These are phyloP conservation scores for Cladosporium sp. DNA, from an alignment of 2,329 filamentous ascomycete genomes.

Conservation along the genomic window DNA sequence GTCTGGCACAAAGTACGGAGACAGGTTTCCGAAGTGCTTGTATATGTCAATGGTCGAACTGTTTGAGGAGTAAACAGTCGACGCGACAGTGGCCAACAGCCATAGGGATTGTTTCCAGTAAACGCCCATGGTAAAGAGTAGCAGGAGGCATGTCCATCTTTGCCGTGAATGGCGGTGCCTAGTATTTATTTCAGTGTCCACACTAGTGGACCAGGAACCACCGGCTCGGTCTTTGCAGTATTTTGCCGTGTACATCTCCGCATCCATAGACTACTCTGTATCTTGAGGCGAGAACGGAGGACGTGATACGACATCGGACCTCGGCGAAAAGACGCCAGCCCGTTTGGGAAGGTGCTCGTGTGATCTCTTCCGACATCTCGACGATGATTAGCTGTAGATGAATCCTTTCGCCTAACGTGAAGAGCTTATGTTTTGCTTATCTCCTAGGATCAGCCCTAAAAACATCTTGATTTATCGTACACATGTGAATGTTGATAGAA, in stretches of 20 bases:
- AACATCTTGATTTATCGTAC: neutral
- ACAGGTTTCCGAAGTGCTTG: constrained; percentile 4
- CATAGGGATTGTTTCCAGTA: constrained; percentile 4
- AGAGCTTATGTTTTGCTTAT: constrained; percentile 10
- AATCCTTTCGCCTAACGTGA: neutral
- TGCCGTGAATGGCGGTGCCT: neutral
- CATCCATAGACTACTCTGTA: neutral
- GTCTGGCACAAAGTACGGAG: constrained; percentile 8
- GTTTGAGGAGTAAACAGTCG: neutral
- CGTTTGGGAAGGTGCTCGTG: constrained; percentile 7
- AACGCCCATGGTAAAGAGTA: neutral
- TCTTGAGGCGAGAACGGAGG: neutral
- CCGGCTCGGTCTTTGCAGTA: constrained; percentile 1
- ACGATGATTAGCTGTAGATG: neutral
- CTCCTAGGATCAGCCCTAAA: neutral
- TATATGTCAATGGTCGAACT: constrained; percentile 1
- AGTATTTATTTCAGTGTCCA: neutral
- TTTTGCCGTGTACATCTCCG: neutral
- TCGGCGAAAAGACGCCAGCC: neutral
- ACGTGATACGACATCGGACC: constrained; percentile 4
- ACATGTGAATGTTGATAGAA: neutral
- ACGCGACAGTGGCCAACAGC: constrained; percentile 1
- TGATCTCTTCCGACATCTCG: neutral
- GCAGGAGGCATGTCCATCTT: neutral
- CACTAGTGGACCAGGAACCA: neutral